These are phyloP conservation scores for Aspergillus niger DNA, from an alignment of 2,329 filamentous ascomycete species.

Conservation along the genomic window DNA sequence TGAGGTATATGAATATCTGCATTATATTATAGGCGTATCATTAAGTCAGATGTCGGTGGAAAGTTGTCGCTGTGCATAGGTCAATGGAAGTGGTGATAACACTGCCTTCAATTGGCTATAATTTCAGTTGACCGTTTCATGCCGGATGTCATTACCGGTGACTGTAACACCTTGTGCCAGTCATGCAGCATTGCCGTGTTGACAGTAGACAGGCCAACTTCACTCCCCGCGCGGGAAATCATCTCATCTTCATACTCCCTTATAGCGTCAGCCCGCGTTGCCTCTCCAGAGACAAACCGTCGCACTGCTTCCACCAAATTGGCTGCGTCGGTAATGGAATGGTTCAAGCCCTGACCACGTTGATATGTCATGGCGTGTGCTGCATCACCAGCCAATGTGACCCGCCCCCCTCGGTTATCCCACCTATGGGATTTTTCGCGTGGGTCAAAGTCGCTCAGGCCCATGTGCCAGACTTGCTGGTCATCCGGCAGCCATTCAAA, in stretches of 20 bases:
- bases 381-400: constrained; percentile 59
- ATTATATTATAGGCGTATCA: no score
- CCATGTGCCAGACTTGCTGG: constrained; percentile 23
- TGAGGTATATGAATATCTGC: no score
- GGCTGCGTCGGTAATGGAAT: constrained; percentile 49
- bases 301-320: constrained; percentile 19
- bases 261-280: constrained; percentile 22
- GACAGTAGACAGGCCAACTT: constrained; percentile 47
- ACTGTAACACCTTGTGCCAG: constrained; percentile 30
- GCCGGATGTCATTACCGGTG: constrained; percentile 21
- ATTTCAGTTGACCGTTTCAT: constrained; percentile 2
- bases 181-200: constrained; percentile 53
- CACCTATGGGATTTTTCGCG: constrained; percentile 14
- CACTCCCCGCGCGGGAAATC: constrained; percentile 45
- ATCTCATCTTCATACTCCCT: constrained; percentile 38
- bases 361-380: constrained; percentile 63
- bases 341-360: constrained; percentile 59
- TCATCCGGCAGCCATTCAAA: constrained; percentile 25
- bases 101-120: background rate
- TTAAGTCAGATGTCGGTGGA: no score
- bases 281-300: constrained; percentile 12
- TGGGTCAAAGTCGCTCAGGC: constrained; percentile 21
- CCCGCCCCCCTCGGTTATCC: constrained; percentile 34
- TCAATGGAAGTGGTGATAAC: background rate
- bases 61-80: background rate